phyloP scores from a whole-genome alignment of 1,284 basidiomycete species.

The Phenoliferia sp. region DNA sequence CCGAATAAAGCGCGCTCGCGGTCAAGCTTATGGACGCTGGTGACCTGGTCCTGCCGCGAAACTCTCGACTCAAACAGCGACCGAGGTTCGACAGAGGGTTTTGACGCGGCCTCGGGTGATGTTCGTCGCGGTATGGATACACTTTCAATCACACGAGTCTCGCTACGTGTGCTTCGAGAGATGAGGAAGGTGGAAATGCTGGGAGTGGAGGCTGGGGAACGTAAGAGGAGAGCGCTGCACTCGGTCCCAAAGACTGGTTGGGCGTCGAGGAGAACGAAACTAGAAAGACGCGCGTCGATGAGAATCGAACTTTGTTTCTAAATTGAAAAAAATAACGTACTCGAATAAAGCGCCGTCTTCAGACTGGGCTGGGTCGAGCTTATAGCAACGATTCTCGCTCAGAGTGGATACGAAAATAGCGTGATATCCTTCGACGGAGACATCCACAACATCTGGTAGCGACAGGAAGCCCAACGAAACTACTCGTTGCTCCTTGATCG shows the following conservation, averaged over 20 bases:
- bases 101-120: background rate
- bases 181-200: background rate
- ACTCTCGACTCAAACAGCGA: background rate
- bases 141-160: background rate
- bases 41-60: background rate
- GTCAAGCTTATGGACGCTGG: background rate
- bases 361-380: background rate
- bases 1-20: slow-evolving; percentile 3
- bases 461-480: background rate
- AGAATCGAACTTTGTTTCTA: background rate
- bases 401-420: background rate
- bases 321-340: background rate
- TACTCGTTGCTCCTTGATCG: background rate
- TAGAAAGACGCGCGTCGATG: background rate
- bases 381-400: background rate
- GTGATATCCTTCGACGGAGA: background rate
- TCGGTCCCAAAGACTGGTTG: background rate
- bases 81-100: background rate
- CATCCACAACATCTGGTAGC: background rate
- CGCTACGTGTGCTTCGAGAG: background rate
- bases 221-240: background rate
- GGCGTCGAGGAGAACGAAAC: background rate
- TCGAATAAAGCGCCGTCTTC: background rate
- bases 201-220: background rate
- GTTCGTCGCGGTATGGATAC: background rate